Evolutionary conservation across 139 green algal genomes (phyloP), one percentile per base, ranked within the genome.

Genomic region (Chlamydomonas sp.): DNA sequence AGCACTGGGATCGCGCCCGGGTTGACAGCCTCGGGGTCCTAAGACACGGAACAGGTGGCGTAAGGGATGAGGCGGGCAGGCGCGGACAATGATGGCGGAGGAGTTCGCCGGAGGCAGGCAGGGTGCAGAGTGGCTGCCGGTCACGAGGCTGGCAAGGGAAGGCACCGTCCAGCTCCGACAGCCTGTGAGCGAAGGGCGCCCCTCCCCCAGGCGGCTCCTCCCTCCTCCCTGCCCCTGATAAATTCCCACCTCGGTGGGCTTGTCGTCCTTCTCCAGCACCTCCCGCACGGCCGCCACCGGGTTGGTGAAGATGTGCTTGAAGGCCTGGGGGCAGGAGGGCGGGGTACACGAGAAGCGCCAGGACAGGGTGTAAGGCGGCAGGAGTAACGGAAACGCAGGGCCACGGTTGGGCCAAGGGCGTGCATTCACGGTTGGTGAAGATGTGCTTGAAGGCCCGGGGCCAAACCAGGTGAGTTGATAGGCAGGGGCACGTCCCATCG

Each of bases 211-310:
- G 17, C 2, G 15, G 17, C 69, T 9, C 3, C 75, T 1, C 1
- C 75, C 3, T 14, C 12, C 20, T 1, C 75, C 75, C 58, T 4
- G 58, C 1, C 57, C 3, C 75, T 8, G 12, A 1, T 14, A 7
- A 10, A 1, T 14, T 62, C 82, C 3, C 82, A 87, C 82, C 82
- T 87, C 60, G 31, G 80, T 63, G 10, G 82, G 82, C 62, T 87
- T 79, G 83, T 88, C 83, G 62, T 88, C 83, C 74, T 88, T 88
- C 74, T 88, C 83, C 63, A 88, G 83, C 17, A 88, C 83, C 83
- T 88, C 83, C 9, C 74, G 73, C 63, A 88, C 74, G 20, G 83
- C 83, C 63, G 83, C 83, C 73, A 88, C 74, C 5, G 83, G 83
- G 83, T 88, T 75, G 31, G 31, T 67, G 72, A 88, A 88, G 12